phyloP scores from a whole-genome alignment of 352 stramenopile species.

The Phytophthora tubulina region DNA sequence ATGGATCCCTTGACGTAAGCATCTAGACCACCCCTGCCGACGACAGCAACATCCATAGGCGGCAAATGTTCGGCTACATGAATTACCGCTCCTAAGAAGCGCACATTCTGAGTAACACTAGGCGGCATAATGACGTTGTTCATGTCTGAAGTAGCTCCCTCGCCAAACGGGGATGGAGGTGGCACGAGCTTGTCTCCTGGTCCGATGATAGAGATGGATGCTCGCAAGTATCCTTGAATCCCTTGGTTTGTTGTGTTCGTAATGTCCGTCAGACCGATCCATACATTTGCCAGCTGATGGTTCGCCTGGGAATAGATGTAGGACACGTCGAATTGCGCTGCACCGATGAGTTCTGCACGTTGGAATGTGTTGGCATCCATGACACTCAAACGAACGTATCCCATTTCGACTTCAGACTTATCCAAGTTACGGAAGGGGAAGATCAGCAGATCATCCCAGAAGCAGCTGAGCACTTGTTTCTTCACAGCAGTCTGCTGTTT shows the following conservation, averaged over 20 bases:
- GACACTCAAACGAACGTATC: slow-evolving; percentile 80
- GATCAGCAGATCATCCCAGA: slow-evolving; percentile 89
- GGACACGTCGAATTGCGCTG: slow-evolving; percentile 87
- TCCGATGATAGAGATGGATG: slow-evolving; percentile 89
- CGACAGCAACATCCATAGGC: slow-evolving; percentile 76
- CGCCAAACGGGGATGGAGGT: slow-evolving; percentile 69
- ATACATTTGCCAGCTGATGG: slow-evolving; percentile 91
- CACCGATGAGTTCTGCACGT: slow-evolving; percentile 91
- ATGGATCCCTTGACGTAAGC: slow-evolving; percentile 76
- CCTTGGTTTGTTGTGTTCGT: slow-evolving; percentile 83
- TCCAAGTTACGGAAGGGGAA: slow-evolving; percentile 82
- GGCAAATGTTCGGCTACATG: slow-evolving; percentile 78
- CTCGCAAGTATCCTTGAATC: slow-evolving; percentile 92
- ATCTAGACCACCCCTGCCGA: slow-evolving; percentile 73
- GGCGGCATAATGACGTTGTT: slow-evolving; percentile 84
- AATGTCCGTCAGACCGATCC: slow-evolving; percentile 91
- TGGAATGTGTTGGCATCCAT: slow-evolving; percentile 90
- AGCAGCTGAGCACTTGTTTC: slow-evolving; percentile 88
- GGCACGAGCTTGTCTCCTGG: slow-evolving; percentile 86
- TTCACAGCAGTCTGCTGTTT: slow-evolving; percentile 87
- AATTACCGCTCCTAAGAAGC: slow-evolving; percentile 76
- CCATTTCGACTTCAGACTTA: slow-evolving; percentile 87
- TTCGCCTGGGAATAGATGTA: slow-evolving; percentile 90
- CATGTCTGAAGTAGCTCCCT: slow-evolving; percentile 52
- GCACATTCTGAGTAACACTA: slow-evolving; percentile 75